Percentiles rank a stretch among this genome's conserved stretches.
phyloP scores from a whole-genome alignment of 768 basidiomycete species.

The Galerina sulciceps region DNA sequence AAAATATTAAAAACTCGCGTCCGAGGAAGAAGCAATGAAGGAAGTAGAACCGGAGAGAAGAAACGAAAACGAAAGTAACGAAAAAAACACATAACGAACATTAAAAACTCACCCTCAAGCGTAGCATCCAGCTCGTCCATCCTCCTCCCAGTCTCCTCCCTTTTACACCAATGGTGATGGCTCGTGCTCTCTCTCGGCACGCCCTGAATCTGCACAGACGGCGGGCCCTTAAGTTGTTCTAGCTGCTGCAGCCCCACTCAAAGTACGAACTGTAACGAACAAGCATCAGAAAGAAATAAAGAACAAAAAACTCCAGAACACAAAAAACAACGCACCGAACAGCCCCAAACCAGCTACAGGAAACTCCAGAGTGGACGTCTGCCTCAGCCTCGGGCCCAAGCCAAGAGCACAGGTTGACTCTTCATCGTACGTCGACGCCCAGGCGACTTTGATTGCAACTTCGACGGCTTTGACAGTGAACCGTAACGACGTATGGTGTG shows the following conservation, averaged over 20 bases:
- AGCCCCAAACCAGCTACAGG: too few species aligned
- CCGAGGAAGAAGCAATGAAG: too few species aligned
- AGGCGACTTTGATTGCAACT: conserved; percentile 95
- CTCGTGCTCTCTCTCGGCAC: conserved; percentile 75
- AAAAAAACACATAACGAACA: too few species aligned
- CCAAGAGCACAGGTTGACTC: conserved; percentile 94
- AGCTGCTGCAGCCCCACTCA: conserved; percentile 40
- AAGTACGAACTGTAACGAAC: too few species aligned
- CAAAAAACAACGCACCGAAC: conserved; percentile 59
- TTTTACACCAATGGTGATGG: conserved; percentile 60
- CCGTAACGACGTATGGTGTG: too few species aligned
- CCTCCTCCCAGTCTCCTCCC: conserved; percentile 39
- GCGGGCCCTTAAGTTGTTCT: conserved; percentile 61
- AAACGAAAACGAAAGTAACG: too few species aligned
- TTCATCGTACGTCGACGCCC: conserved; percentile 96
- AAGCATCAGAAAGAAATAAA: background rate
- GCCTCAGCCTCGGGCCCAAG: conserved; percentile 78
- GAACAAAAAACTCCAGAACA: background rate
- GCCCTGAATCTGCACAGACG: conserved; percentile 85
- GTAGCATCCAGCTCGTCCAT: conserved; percentile 69
- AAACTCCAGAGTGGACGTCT: conserved; percentile 85
- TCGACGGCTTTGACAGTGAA: too few species aligned
- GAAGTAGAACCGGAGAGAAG: too few species aligned
- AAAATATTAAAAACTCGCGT: too few species aligned
- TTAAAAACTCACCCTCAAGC: conserved; percentile 77